Evolutionary conservation across 495 filamentous ascomycete species (phyloP).

Genomic region (Xylaria castorea): DNA sequence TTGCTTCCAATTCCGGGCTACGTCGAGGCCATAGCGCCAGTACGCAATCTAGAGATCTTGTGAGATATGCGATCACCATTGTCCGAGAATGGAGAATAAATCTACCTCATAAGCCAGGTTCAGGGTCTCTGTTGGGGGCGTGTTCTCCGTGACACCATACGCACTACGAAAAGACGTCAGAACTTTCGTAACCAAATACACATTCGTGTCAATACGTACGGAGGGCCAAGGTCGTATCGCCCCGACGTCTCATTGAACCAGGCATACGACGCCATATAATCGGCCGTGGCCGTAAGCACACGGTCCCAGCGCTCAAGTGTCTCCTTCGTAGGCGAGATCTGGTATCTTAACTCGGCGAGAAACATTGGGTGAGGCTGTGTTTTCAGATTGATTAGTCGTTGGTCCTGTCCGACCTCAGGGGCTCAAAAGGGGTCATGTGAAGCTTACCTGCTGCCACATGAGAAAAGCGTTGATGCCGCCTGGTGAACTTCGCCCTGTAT

Average conservation of each 20-base stretch:
- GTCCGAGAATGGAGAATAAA: neutral
- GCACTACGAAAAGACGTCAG: constrained; percentile 13
- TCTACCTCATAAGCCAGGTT: constrained; percentile 45
- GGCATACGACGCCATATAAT: constrained; percentile 52
- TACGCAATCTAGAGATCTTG: constrained; percentile 44
- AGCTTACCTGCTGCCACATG: constrained; percentile 51
- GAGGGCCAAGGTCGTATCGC: constrained; percentile 50
- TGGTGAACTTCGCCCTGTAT: constrained; percentile 51
- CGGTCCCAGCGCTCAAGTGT: constrained; percentile 49
- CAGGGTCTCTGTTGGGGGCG: constrained; percentile 44
- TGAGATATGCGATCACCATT: neutral
- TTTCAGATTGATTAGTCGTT: neutral
- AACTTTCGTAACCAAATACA: neutral
- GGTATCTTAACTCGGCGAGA: constrained; percentile 50
- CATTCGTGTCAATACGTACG: constrained; percentile 29
- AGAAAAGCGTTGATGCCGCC: constrained; percentile 51
- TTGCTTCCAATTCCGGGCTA: constrained; percentile 41
- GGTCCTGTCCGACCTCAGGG: neutral
- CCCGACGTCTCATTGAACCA: constrained; percentile 49
- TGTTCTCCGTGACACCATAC: constrained; percentile 52
- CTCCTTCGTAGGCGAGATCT: constrained; percentile 38
- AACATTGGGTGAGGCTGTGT: constrained; percentile 46
- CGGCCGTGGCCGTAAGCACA: constrained; percentile 44
- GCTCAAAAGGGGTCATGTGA: neutral
- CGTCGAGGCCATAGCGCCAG: constrained; percentile 55